phyloP scores from a whole-genome alignment of 805 yeast species.

The Blastobotrys muscicola region DNA sequence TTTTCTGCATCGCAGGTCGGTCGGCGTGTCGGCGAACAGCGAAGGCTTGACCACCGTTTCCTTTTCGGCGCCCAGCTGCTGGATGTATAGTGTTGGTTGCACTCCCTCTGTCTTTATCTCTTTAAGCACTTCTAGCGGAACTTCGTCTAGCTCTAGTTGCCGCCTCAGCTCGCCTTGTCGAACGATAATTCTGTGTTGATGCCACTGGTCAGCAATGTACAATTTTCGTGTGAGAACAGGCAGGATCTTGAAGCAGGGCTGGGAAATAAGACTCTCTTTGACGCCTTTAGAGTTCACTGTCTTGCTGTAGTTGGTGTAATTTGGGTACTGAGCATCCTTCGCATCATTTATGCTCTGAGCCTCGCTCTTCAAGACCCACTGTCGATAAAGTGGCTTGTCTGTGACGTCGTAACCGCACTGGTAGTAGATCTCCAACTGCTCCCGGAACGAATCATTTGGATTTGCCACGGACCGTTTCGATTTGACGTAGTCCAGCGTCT shows the following conservation, averaged over 20 bases:
- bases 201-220: too few relatives aligned
- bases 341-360: conserved; percentile 18
- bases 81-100: background rate
- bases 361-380: conserved; percentile 28
- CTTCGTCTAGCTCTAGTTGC: too few relatives aligned
- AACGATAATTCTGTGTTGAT: too few relatives aligned
- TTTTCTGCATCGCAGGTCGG: conserved; percentile 58
- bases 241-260: background rate
- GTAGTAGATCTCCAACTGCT: conserved; percentile 60
- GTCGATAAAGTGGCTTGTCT: conserved; percentile 30
- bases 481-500: conserved; percentile 71
- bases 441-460: conserved; percentile 68
- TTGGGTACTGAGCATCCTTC: conserved; percentile 19
- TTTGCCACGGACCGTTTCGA: conserved; percentile 38
- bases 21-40: background rate
- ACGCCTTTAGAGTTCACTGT: background rate
- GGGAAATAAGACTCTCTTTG: background rate
- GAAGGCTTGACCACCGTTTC: background rate
- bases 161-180: too few relatives aligned
- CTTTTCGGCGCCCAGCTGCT: background rate
- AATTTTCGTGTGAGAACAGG: too few relatives aligned
- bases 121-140: too few relatives aligned
- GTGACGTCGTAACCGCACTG: conserved; percentile 29
- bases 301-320: conserved; percentile 27
- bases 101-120: too few relatives aligned